Conservation (phyloP, 2,329 filamentous ascomycete species). For the Orbilia oligospora region DNA sequence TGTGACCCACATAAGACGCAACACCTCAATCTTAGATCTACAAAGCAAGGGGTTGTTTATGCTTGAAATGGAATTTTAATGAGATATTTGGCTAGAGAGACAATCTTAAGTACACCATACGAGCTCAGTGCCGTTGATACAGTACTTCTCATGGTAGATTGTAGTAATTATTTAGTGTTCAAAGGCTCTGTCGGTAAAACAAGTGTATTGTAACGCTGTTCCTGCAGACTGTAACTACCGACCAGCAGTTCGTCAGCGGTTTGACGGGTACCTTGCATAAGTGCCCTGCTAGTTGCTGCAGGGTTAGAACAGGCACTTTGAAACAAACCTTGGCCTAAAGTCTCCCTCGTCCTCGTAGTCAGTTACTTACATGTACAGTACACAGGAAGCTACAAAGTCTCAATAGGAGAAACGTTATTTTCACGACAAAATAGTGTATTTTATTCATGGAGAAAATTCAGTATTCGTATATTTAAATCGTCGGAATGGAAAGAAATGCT, state of each 20-base stretch:
- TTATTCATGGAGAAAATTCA: no score
- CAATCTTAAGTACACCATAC: not conserved
- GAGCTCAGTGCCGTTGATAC: not conserved
- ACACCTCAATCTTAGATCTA: constrained; percentile 22
- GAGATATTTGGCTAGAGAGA: not conserved
- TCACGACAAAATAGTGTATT: not conserved
- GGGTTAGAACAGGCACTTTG: constrained; percentile 28
- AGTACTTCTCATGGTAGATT: not conserved
- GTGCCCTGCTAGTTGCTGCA: constrained; percentile 25
- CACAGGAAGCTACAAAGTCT: not conserved
- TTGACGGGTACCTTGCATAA: constrained; percentile 60
- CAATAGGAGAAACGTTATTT: not conserved
- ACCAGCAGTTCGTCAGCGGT: constrained; percentile 20
- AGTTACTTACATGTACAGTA: not conserved
- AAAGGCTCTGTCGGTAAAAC: not conserved
- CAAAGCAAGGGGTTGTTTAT: constrained; percentile 10
- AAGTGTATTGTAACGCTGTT: not conserved
- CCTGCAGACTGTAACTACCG: not conserved
- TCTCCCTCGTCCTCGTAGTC: not conserved
- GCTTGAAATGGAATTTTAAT: not conserved
- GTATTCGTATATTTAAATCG: not conserved
- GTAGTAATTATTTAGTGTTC: not conserved
- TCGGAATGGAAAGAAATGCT: not conserved
- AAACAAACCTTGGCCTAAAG: constrained; percentile 20
- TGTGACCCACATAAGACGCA: constrained; percentile 22